Evolutionary conservation across 2,329 filamentous ascomycete species (phyloP).

Genomic region (Scorias spongiosa): DNA sequence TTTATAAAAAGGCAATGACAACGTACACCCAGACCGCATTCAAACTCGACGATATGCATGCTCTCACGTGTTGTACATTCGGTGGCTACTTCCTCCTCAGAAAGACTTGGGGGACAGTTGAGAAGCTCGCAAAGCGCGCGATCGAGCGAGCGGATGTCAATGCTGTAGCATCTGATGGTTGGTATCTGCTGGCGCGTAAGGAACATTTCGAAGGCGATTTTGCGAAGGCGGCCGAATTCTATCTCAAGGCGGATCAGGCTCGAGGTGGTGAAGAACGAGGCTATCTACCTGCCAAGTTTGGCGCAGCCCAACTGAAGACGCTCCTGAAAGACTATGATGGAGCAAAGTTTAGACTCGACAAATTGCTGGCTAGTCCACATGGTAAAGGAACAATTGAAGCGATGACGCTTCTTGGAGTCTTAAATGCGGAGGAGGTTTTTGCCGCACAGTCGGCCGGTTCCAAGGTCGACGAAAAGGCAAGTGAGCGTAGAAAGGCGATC

Average conservation of each 20-base stretch:
- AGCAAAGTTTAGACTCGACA: slow-evolving; percentile 85
- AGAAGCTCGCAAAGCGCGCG: slow-evolving; percentile 76
- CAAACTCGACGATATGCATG: slow-evolving; percentile 81
- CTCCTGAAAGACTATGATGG: slow-evolving; percentile 73
- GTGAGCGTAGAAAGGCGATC: slow-evolving; percentile 75
- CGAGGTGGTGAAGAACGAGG: slow-evolving; percentile 82
- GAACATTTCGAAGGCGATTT: slow-evolving; percentile 70
- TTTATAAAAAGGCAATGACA: slow-evolving; percentile 90
- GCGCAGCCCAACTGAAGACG: slow-evolving; percentile 76
- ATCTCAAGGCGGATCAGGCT: slow-evolving; percentile 79
- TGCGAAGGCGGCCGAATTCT: slow-evolving; percentile 67
- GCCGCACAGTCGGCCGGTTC: slow-evolving; percentile 52
- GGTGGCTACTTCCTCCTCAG: slow-evolving; percentile 77
- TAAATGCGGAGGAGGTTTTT: slow-evolving; percentile 93
- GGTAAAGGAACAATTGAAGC: slow-evolving; percentile 63
- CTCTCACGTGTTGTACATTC: slow-evolving; percentile 80
- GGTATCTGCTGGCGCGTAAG: slow-evolving; percentile 86
- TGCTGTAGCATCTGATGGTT: slow-evolving; percentile 90
- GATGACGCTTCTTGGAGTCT: slow-evolving; percentile 77
- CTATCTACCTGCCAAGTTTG: slow-evolving; percentile 88
- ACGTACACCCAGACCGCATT: slow-evolving; percentile 88
- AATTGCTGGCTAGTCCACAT: slow-evolving; percentile 46
- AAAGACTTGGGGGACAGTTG: slow-evolving; percentile 66
- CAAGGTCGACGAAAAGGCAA: slow-evolving; percentile 67
- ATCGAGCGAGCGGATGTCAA: slow-evolving; percentile 95